Evolutionary conservation across 805 yeast genomes (phyloP).

Genomic region (Lachancea mirantina): DNA sequence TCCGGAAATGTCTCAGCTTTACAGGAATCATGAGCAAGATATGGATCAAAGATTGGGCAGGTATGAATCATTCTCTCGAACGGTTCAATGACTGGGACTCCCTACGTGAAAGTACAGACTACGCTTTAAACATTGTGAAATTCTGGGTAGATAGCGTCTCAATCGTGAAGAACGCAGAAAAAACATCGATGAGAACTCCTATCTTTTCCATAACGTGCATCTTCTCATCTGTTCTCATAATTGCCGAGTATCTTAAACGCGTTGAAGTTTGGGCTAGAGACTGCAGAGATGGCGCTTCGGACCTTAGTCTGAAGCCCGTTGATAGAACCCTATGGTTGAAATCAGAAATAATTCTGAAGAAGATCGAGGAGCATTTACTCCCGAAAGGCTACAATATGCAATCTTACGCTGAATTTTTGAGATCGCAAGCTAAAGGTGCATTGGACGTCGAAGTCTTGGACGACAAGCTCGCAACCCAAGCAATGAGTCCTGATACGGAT

Average conservation of each 20-base stretch:
- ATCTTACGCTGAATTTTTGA: slow-evolving; percentile 51
- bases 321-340: slow-evolving; percentile 62
- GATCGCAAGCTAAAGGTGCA: slow-evolving; percentile 54
- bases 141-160: slow-evolving; percentile 71
- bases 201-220: slow-evolving; percentile 68
- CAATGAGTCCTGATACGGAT: slow-evolving; percentile 40
- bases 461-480: slow-evolving; percentile 44
- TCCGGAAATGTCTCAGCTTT: slow-evolving; percentile 53
- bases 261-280: slow-evolving; percentile 48
- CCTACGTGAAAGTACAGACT: slow-evolving; percentile 53
- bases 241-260: slow-evolving; percentile 53
- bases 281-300: slow-evolving; percentile 21
- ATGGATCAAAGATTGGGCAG: slow-evolving; percentile 61
- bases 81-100: slow-evolving; percentile 52
- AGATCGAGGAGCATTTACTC: slow-evolving; percentile 51
- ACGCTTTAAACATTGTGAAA: slow-evolving; percentile 52
- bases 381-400: slow-evolving; percentile 45
- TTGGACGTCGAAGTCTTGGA: slow-evolving; percentile 40
- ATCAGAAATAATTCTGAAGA: slow-evolving; percentile 51
- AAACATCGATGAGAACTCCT: slow-evolving; percentile 65
- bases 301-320: slow-evolving; percentile 33
- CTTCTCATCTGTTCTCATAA: slow-evolving; percentile 52
- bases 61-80: slow-evolving; percentile 50
- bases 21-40: slow-evolving; percentile 55
- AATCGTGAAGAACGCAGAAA: slow-evolving; percentile 54